Evolutionary conservation across 108 stramenopile species (phyloP), one percentile per base, ranked within the genome.

Genomic region (Asterionellopsis glacialis): DNA sequence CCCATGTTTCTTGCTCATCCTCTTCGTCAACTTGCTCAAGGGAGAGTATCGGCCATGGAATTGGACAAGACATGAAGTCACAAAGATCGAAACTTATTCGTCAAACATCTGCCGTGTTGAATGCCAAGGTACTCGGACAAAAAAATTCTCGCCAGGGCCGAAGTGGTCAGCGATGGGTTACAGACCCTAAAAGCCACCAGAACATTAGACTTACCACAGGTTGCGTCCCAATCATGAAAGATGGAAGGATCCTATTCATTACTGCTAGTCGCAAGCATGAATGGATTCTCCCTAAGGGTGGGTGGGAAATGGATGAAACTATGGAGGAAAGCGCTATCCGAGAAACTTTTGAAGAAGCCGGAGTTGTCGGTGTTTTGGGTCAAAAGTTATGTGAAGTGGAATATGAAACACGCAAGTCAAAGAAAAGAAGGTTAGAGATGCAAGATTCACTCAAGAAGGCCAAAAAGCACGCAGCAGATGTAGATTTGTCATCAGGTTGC

Each of bases 211-310:
- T 89, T 55, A 80, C 79, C 24, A 86, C 85, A 28, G 91, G 91
- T 0, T 82, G 79, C 58, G 77, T 89, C 26, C 87, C 87, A 0
- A 87, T 93, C 40, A 58, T 87, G 18, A 57, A 73, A 10, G 83
- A 80, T 59, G 88, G 91, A 4, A 75, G 76, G 24, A 80, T 96
- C 9, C 51, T 96, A 14, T 76, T 96, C 58, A 76, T 90, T 22
- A 75, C 80, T 16, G 82, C 90, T 41, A 73, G 73, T 42, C 69
- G 84, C 51, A 92, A 91, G 61, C 59, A 70, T 11, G 93, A 91
- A 55, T 97, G 96, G 96, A 94, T 95, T 44, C 72, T 97, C 24
- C 96, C 96, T 22, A 97, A 97, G 65, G 96, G 96, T 41, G 96
- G 94, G 1, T 97, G 96, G 96, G 96, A 97, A 63, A 61, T 59